Evolutionary conservation across 2,329 filamentous ascomycete species (phyloP).

Genomic region (Apiospora rasikravindrae): DNA sequence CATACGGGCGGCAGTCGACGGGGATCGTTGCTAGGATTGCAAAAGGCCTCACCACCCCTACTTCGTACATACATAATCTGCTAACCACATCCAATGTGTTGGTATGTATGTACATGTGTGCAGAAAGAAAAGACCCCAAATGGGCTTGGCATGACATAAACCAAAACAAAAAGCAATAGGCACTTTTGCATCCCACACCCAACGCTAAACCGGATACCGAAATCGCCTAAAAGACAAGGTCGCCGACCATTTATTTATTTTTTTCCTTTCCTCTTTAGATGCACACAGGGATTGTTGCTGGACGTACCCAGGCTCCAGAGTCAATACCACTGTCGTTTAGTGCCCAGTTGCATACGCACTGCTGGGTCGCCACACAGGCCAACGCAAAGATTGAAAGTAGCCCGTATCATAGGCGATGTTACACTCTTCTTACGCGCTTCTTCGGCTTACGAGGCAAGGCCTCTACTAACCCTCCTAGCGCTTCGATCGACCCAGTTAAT

Average conservation of each 20-base stretch:
- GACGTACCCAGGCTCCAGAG: neutral
- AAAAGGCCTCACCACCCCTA: neutral
- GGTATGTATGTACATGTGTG: no score
- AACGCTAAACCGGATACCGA: conserved; percentile 8
- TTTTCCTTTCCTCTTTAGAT: neutral
- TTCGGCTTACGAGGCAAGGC: neutral
- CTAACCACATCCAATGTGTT: neutral
- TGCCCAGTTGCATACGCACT: neutral
- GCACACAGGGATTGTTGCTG: conserved; percentile 12
- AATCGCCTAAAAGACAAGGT: conserved; percentile 6
- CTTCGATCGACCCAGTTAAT: conserved; percentile 6
- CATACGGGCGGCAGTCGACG: neutral
- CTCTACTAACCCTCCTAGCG: neutral
- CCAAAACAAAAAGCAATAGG: neutral
- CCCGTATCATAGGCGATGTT: neutral
- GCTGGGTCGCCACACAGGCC: neutral
- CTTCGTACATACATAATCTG: neutral
- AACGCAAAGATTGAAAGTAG: neutral
- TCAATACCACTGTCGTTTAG: neutral
- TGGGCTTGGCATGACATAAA: neutral
- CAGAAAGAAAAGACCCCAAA: no score
- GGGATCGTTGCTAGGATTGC: conserved; percentile 3
- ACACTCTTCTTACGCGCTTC: neutral
- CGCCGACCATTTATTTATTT: conserved; percentile 3
- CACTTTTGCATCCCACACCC: neutral